Evolutionary conservation across 75 land plant genomes (phyloP), one percentile per base, ranked within the genome.

Genomic region (Cunninghamia lanceolata): DNA sequence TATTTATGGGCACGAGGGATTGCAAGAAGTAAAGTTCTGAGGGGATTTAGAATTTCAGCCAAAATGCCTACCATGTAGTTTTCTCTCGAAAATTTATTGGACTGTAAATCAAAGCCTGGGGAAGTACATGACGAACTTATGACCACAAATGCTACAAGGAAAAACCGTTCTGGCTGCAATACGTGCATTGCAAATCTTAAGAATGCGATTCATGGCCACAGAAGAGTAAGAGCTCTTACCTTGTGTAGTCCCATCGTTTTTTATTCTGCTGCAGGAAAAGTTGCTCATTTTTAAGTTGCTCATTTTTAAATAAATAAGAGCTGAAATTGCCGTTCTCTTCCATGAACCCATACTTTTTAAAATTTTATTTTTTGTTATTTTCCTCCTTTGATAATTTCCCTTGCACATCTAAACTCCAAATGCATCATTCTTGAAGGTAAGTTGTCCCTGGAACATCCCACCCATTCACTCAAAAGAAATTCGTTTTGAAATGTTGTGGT

Each of bases 141-240:
- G 76, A 56, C 87, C 45, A 84, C 88, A 74, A 95, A 91, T 84
- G 83, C 89, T 66, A 93, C 93, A 10, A 91, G 73, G 52, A 95
- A 88, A 82, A 85, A 83, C 21, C 88, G 94, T 88, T 95, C 95
- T 53, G 97, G 97, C 17, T 96, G 98, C 83, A 93, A 96, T n/a
- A 93, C 93, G 87, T 94, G 96, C 71, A 93, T 96, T 25, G 92
- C 98, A 36, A 96, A 94, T 88, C 94, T 96, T 85, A 94, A 90
- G 84, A 96, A 96, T 90, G 98, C 94, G 25, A 96, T 94, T 82
- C 92, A 93, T 83, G 93, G 96, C 15, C 93, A 93, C 89, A 94
- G 89, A 84, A 91, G 95, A 82, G 92, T 90, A 36, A 88, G 84
- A 85, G 90, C 90, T 38, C 88, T 90, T 36, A 93, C 87, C 76